A percentile compares a stretch with the other conserved stretches of the same genome.
phyloP scores from a whole-genome alignment of 129 eudicot species.

The Heracleum sosnowskyi region DNA sequence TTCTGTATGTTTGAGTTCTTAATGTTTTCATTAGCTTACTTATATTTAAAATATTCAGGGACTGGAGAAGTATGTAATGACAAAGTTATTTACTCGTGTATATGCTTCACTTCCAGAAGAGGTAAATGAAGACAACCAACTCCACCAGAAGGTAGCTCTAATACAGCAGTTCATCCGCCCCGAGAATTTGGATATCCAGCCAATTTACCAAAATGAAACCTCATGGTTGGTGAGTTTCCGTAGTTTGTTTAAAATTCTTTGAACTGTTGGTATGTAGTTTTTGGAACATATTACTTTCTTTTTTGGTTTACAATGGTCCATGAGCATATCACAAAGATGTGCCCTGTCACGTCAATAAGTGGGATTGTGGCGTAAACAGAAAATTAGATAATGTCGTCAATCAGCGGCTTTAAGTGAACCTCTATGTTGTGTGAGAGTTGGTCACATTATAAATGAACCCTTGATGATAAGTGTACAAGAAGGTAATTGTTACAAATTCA shows the following conservation, averaged over 20 bases:
- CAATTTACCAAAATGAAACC: constrained; percentile 80
- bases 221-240: constrained; percentile 77
- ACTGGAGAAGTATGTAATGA: constrained; percentile 93
- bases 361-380: neutral
- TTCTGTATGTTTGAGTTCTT: neutral
- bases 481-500: neutral
- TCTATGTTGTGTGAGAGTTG: neutral
- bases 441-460: neutral
- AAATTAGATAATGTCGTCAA: neutral
- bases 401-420: neutral
- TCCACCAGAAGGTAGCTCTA: constrained; percentile 72
- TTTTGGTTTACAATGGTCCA: too few relatives aligned
- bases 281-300: neutral
- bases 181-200: constrained; percentile 75
- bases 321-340: neutral
- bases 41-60: constrained; percentile 42
- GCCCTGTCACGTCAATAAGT: neutral
- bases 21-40: neutral
- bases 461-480: neutral
- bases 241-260: neutral
- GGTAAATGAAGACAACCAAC: constrained; percentile 64
- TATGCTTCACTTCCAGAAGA: constrained; percentile 81
- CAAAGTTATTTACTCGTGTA: constrained; percentile 70
- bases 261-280: neutral
- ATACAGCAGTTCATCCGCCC: constrained; percentile 86